A percentile compares a stretch with the other conserved stretches of the same genome.
These are phyloP conservation scores for Cicer arietinum DNA, from an alignment of 306 rosid genomes.

Conservation along the genomic window DNA sequence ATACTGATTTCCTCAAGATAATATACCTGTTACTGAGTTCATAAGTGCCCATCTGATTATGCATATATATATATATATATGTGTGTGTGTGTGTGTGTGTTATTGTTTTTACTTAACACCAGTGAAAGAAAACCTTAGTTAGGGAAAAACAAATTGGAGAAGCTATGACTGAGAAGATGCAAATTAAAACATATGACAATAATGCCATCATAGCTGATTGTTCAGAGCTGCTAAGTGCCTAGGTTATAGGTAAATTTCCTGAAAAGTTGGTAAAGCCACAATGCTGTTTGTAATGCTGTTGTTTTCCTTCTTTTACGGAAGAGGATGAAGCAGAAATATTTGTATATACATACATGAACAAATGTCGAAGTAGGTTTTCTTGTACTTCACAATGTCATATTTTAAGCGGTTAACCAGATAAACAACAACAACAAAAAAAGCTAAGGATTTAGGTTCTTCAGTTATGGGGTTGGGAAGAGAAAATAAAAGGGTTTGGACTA, in stretches of 20 bases:
- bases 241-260: slow-evolving; percentile 10
- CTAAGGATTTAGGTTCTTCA: slow-evolving; percentile 1
- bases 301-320: background rate
- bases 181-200: background rate
- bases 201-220: background rate
- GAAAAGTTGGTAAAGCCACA: background rate
- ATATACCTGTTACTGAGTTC: slow-evolving; percentile 9
- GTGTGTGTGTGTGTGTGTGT: background rate
- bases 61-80: background rate
- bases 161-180: background rate
- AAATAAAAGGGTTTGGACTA: slow-evolving; percentile 4
- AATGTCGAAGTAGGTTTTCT: slow-evolving; percentile 27
- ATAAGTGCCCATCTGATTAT: slow-evolving; percentile 10
- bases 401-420: slow-evolving; percentile 11
- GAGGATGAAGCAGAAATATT: background rate
- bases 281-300: background rate
- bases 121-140: slow-evolving; percentile 9
- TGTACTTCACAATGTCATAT: slow-evolving; percentile 31
- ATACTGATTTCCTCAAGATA: slow-evolving; percentile 13
- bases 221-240: slow-evolving; percentile 17
- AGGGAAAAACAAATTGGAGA: background rate
- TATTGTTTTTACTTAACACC: background rate
- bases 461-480: slow-evolving; percentile 7
- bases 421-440: background rate
- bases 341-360: background rate